These are phyloP conservation scores for Russula dissimulans DNA, from an alignment of 768 basidiomycete species.

Conservation along the genomic window DNA sequence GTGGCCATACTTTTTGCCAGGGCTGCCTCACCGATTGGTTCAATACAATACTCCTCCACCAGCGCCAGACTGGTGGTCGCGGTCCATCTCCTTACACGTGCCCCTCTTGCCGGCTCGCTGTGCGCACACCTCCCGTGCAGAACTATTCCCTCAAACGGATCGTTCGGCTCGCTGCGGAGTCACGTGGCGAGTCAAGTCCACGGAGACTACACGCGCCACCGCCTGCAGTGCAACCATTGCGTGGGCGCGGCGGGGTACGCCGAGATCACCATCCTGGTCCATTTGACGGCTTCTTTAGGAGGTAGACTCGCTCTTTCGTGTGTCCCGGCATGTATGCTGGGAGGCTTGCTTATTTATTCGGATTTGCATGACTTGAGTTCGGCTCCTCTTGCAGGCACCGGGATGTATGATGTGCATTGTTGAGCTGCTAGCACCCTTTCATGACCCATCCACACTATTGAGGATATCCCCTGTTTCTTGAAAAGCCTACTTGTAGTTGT, in stretches of 20 bases:
- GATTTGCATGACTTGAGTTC: background rate
- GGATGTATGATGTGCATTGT: background rate
- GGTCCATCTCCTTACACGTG: constrained; percentile 42
- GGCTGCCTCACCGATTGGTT: constrained; percentile 51
- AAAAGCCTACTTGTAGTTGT: background rate
- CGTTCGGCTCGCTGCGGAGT: constrained; percentile 39
- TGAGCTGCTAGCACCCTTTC: background rate
- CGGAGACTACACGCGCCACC: constrained; percentile 2
- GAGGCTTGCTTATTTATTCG: background rate
- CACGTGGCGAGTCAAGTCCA: constrained; percentile 41
- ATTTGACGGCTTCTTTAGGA: constrained; percentile 7
- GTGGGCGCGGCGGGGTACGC: constrained; percentile 7
- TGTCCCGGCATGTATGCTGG: background rate
- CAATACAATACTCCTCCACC: constrained; percentile 38
- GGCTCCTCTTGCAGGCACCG: background rate
- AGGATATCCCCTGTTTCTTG: background rate
- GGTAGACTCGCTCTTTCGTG: background rate
- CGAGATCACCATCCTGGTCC: background rate
- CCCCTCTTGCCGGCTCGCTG: constrained; percentile 50
- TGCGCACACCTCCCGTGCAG: constrained; percentile 45
- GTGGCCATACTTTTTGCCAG: constrained; percentile 65
- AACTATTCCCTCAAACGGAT: constrained; percentile 53
- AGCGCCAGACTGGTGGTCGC: constrained; percentile 32
- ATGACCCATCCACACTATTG: background rate
- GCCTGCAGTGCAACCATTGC: background rate